Conservation (phyloP, 1,284 basidiomycete genomes). For the Tilletiaria anomala region DNA sequence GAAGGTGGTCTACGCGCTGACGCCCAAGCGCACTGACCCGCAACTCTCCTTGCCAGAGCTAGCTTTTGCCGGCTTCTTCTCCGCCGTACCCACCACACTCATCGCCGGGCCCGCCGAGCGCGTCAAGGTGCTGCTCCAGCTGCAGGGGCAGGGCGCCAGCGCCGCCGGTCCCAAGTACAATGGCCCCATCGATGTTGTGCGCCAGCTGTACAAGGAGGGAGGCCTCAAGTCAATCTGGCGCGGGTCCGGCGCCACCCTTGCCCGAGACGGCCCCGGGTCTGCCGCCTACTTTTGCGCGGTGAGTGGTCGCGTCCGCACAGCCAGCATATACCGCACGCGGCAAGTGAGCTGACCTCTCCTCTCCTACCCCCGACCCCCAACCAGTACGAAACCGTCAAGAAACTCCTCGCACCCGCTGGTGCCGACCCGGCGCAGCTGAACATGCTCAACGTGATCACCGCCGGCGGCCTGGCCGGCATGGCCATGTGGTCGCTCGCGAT, state of each 20-base stretch:
- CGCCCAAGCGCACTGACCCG: slow-evolving; percentile 50
- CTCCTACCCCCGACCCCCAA: too few species aligned
- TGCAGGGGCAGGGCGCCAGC: slow-evolving; percentile 67
- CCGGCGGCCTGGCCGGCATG: slow-evolving; percentile 86
- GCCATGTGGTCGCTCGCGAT: slow-evolving; percentile 54
- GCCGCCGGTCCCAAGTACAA: slow-evolving; percentile 60
- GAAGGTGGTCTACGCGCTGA: slow-evolving; percentile 59
- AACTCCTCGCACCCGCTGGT: slow-evolving; percentile 56
- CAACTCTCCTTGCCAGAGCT: slow-evolving; percentile 65
- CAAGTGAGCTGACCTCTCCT: too few species aligned
- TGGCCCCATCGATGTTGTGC: slow-evolving; percentile 80
- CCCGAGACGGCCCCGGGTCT: slow-evolving; percentile 86
- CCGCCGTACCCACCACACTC: slow-evolving; percentile 79
- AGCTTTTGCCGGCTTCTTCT: slow-evolving; percentile 83
- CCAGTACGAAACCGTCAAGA: slow-evolving; percentile 94
- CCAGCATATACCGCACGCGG: too few species aligned
- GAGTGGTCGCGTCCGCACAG: too few species aligned
- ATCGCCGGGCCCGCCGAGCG: slow-evolving; percentile 90
- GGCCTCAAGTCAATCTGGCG: slow-evolving; percentile 83
- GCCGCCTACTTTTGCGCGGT: too few species aligned
- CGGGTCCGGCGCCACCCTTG: slow-evolving; percentile 79
- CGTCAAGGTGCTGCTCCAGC: slow-evolving; percentile 85
- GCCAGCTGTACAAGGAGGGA: slow-evolving; percentile 84
- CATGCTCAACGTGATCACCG: slow-evolving; percentile 71
- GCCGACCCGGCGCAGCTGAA: slow-evolving; percentile 67